A percentile compares a stretch with the other conserved stretches of the same genome.
phyloP scores from a whole-genome alignment of 169 alveolate genomes.

The Cryptosporidium bovis region DNA sequence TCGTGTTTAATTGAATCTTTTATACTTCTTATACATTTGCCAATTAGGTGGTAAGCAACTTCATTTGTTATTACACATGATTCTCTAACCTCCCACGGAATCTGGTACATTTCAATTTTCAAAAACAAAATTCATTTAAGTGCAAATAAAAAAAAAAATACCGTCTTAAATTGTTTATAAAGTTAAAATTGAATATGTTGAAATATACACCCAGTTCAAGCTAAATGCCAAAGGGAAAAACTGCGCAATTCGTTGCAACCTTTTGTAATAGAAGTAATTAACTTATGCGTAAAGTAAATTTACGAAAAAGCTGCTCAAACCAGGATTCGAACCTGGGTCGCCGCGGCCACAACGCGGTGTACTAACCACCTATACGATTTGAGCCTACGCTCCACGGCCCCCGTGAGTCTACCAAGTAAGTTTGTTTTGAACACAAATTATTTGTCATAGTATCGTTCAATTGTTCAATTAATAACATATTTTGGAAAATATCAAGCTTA shows the following conservation, averaged over 20 bases:
- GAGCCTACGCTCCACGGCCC: slow-evolving; percentile 14
- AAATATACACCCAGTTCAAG: no score
- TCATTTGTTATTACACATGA: slow-evolving; percentile 58
- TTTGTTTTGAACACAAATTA: background rate
- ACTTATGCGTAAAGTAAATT: no score
- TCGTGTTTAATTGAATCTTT: background rate
- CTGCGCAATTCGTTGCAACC: no score
- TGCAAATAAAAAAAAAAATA: no score
- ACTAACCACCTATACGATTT: slow-evolving; percentile 77
- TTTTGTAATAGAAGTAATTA: no score
- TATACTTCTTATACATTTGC: slow-evolving; percentile 43
- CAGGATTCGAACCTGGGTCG: slow-evolving; percentile 78
- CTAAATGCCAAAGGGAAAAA: no score
- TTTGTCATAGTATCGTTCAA: background rate
- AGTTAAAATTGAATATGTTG: no score
- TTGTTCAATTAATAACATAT: background rate
- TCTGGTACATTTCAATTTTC: slow-evolving; percentile 41
- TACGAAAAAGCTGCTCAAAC: slow-evolving; percentile 65
- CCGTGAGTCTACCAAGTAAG: background rate
- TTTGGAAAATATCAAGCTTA: background rate
- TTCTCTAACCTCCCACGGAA: slow-evolving; percentile 71
- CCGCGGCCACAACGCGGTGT: slow-evolving; percentile 79
- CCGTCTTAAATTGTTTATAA: no score
- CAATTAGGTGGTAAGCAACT: slow-evolving; percentile 58
- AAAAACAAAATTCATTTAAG: no score